Evolutionary conservation across 805 yeast species (phyloP).

Genomic region (Wickerhamiella nectarea): DNA sequence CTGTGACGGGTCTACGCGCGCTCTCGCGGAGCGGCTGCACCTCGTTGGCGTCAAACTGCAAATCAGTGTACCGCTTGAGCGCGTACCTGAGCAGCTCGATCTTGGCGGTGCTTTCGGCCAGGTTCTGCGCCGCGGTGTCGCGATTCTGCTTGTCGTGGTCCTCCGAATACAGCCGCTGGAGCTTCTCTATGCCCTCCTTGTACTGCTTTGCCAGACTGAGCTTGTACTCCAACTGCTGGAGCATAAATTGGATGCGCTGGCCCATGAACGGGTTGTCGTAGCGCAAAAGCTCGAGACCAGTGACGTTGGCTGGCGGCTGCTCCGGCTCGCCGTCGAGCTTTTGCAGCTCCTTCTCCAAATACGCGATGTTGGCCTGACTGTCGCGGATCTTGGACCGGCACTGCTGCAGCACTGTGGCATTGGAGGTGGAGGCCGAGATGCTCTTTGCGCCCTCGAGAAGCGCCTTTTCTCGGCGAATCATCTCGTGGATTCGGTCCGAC

Average conservation of each 20-base stretch:
- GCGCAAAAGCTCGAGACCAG: slow-evolving; percentile 55
- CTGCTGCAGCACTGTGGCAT: slow-evolving; percentile 72
- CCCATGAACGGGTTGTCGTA: slow-evolving; percentile 92
- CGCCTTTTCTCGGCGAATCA: slow-evolving; percentile 78
- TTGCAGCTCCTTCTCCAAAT: slow-evolving; percentile 61
- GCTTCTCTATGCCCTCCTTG: slow-evolving; percentile 80
- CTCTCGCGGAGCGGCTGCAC: slow-evolving; percentile 49
- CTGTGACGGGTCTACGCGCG: slow-evolving; percentile 73
- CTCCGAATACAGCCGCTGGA: slow-evolving; percentile 68
- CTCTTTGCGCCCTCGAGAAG: slow-evolving; percentile 79
- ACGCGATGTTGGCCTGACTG: slow-evolving; percentile 81
- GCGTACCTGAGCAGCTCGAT: slow-evolving; percentile 73
- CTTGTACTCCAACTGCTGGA: slow-evolving; percentile 87
- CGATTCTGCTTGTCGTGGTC: slow-evolving; percentile 84
- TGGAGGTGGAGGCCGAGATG: slow-evolving; percentile 61
- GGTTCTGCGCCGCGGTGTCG: slow-evolving; percentile 80
- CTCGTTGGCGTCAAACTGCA: slow-evolving; percentile 52
- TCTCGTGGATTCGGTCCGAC: slow-evolving; percentile 36
- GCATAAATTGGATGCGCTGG: slow-evolving; percentile 87
- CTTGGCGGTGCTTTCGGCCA: slow-evolving; percentile 69
- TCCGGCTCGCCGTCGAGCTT: slow-evolving; percentile 25
- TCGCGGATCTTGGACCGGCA: slow-evolving; percentile 86
- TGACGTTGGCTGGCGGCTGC: slow-evolving; percentile 15
- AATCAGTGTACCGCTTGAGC: slow-evolving; percentile 74
- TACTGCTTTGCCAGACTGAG: slow-evolving; percentile 89